Percentiles rank a stretch among this genome's conserved stretches.
Conservation (phyloP, 2,329 filamentous ascomycete species). For the Biscogniauxia sp. region DNA sequence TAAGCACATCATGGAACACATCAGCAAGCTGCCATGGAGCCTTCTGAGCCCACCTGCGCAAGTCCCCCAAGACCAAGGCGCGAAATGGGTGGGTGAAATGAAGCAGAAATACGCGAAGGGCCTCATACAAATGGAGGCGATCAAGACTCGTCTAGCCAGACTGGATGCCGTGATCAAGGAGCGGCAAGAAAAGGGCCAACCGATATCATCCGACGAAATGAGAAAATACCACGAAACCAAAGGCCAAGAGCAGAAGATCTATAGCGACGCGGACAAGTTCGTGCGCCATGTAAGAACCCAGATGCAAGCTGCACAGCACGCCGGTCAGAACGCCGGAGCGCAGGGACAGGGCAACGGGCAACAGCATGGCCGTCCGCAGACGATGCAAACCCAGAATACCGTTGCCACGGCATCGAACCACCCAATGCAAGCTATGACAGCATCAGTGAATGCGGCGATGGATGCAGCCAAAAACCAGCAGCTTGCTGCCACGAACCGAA, state of each 20-base stretch:
- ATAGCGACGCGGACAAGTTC: slow-evolving; percentile 23
- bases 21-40: slow-evolving; percentile 27
- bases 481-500: slow-evolving; percentile 22
- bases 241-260: slow-evolving; percentile 15
- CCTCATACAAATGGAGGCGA: slow-evolving; percentile 28
- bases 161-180: slow-evolving; percentile 27
- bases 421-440: slow-evolving; percentile 32
- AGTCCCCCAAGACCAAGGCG: slow-evolving; percentile 18
- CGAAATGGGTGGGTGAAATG: slow-evolving; percentile 20
- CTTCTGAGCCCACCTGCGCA: slow-evolving; percentile 14
- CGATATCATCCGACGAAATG: slow-evolving; percentile 20
- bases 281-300: slow-evolving; percentile 25
- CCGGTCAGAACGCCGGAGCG: slow-evolving; percentile 9
- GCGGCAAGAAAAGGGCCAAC: slow-evolving; percentile 22
- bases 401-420: slow-evolving; percentile 21
- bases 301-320: slow-evolving; percentile 9
- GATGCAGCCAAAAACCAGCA: slow-evolving; percentile 34
- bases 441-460: slow-evolving; percentile 34
- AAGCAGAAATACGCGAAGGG: slow-evolving; percentile 23
- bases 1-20: slow-evolving; percentile 25
- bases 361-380: slow-evolving; percentile 27
- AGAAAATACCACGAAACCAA: slow-evolving; percentile 18
- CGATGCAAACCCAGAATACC: slow-evolving; percentile 22
- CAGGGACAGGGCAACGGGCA: slow-evolving; percentile 10
- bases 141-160: slow-evolving; percentile 15